Percentiles rank a stretch among this genome's conserved stretches.
Conservation (phyloP, 305 asterid genomes). For the Stenogyne calaminthoides region DNA sequence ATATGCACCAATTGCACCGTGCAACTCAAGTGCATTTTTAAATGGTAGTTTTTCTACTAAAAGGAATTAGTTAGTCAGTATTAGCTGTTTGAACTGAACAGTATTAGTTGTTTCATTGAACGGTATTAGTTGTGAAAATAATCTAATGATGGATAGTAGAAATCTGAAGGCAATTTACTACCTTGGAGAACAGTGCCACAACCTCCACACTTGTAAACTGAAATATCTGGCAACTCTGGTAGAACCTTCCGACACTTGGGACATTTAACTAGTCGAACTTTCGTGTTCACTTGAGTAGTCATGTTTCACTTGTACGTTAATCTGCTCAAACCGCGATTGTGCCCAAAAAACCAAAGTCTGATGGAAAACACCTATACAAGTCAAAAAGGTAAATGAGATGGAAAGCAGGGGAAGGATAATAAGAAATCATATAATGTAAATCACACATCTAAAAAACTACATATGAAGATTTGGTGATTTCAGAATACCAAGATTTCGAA, state of each 20-base stretch:
- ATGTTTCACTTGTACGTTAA: constrained; percentile 35
- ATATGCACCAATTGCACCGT: too few relatives aligned
- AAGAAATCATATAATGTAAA: constrained; percentile 1
- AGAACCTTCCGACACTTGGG: constrained; percentile 71
- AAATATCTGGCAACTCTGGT: constrained; percentile 58
- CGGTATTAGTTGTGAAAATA: not conserved
- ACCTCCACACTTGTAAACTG: constrained; percentile 80
- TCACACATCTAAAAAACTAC: not conserved
- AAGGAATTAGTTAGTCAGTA: too few relatives aligned
- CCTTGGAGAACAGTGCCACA: constrained; percentile 81
- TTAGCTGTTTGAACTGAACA: too few relatives aligned
- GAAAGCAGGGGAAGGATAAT: not conserved
- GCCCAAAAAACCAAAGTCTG: constrained; percentile 36
- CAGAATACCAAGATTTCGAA: not conserved
- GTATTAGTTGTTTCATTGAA: too few relatives aligned
- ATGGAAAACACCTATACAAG: constrained; percentile 23
- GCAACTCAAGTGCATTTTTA: not conserved
- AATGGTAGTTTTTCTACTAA: too few relatives aligned
- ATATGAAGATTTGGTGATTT: not conserved
- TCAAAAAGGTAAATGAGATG: not conserved
- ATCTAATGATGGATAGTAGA: not conserved
- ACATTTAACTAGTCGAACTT: constrained; percentile 74
- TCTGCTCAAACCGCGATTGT: constrained; percentile 18
- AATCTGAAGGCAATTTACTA: constrained; percentile 22
- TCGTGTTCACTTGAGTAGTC: constrained; percentile 47